Base-by-base conservation (phyloP, 208 protist genomes). In the Trypanosomatidae sp. region DNA sequence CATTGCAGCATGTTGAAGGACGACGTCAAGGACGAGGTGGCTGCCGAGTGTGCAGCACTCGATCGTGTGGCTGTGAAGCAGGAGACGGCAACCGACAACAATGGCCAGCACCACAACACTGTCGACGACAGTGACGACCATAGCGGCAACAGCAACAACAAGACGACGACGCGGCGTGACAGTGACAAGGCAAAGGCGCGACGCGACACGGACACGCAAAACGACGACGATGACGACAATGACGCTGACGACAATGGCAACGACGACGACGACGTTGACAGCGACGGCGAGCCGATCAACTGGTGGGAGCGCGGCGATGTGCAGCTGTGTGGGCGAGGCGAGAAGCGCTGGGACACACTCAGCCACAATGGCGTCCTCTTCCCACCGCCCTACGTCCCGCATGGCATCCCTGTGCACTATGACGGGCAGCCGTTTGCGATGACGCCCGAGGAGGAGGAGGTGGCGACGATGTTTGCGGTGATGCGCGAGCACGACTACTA, bases 381-480 rank as follows among this genome's bases (percentile, higher is more conserved):
- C 53, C 87, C 97, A 5, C 95, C 96, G 4, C 50, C 57, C 22
- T 99, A 99, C 61, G 67, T 62, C 16, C 96, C 96, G 11, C 98
- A 99, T 48, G 89, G 89, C 11, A 82, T 99, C 33, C 71, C 94
- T 23, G 74, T 99, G 15, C 35, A 71, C 15, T 99, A 99, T 65
- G 83, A 99, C 41, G 92, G 91, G 5, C 56, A 73, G 37, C 50
- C 64, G 22, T 87, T 99, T 23, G 61, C 76, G 6, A 79, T 99
- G 45, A 97, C 79, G 10, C 65, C 86, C 2, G 88, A 95, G 38
- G 83, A 96, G 57, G 97, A 99, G 66, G 98, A 99, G 62, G 81
- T 97, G n/a, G 97, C 97, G 3, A 99, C 97, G 1, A 97, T 98
- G 71, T 99, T 97, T 43, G 97, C 97, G 0, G 65, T 85, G 3